Evolutionary conservation across 441 rosid genomes (phyloP).

Genomic region (Erysimum cheiri): DNA sequence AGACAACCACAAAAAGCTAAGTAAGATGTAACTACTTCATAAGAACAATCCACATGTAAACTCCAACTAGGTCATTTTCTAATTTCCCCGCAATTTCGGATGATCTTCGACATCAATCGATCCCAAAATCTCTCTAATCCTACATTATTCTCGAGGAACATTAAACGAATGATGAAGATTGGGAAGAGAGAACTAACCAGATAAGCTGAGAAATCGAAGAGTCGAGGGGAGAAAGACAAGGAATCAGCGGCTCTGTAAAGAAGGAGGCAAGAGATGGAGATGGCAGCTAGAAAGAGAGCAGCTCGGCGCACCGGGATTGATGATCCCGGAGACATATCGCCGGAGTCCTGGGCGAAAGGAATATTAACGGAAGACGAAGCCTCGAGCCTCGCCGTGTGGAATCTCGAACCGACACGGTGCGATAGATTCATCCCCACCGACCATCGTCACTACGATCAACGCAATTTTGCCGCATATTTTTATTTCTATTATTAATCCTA

Average conservation of each 20-base stretch:
- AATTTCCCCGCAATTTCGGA: neutral
- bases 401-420: constrained; percentile 37
- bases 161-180: neutral
- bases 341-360: neutral
- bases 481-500: neutral
- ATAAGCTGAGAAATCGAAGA: constrained; percentile 37
- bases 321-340: constrained; percentile 41
- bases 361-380: constrained; percentile 27
- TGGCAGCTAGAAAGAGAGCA: constrained; percentile 43
- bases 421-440: constrained; percentile 36
- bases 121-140: neutral
- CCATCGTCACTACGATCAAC: constrained; percentile 24
- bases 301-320: constrained; percentile 41
- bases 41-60: constrained; percentile 1
- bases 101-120: neutral
- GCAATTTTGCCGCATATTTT: neutral
- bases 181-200: constrained; percentile 41
- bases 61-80: neutral
- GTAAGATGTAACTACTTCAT: neutral
- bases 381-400: constrained; percentile 24
- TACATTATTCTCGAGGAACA: neutral
- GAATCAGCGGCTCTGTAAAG: constrained; percentile 54
- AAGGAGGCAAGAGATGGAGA: constrained; percentile 48
- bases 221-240: constrained; percentile 41
- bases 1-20: neutral